Conservation (phyloP, 2,329 filamentous ascomycete species). For the Colletotrichum sojae region DNA sequence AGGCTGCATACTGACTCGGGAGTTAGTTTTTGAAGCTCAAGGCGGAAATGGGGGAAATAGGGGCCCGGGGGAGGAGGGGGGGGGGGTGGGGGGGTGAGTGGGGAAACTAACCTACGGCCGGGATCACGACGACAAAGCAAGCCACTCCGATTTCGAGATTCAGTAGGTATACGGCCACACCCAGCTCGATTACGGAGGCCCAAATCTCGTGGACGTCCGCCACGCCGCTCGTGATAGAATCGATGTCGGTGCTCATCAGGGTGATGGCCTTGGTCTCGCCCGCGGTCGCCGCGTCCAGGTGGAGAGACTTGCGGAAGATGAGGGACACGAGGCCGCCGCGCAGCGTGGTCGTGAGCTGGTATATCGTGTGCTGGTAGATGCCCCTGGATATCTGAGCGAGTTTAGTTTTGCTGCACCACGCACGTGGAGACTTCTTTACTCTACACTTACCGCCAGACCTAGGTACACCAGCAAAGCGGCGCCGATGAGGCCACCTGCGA, state of each 20-base stretch:
- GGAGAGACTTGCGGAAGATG: conserved; percentile 43
- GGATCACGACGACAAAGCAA: conserved; percentile 54
- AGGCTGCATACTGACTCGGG: conserved; percentile 9
- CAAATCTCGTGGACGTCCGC: conserved; percentile 42
- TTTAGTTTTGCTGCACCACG: neutral
- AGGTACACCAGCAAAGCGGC: conserved; percentile 43
- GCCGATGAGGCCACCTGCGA: conserved; percentile 29
- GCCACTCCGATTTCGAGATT: conserved; percentile 42
- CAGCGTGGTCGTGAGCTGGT: conserved; percentile 43
- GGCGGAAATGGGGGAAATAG: too few species aligned
- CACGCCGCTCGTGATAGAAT: conserved; percentile 38
- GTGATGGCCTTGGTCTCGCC: conserved; percentile 39
- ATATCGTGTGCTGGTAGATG: conserved; percentile 40
- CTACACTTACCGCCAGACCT: conserved; percentile 37
- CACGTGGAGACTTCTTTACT: neutral
- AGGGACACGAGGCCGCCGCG: conserved; percentile 42
- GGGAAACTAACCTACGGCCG: conserved; percentile 49
- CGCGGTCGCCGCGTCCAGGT: conserved; percentile 28
- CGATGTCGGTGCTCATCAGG: conserved; percentile 41
- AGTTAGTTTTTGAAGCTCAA: neutral
- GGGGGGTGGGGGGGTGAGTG: too few species aligned
- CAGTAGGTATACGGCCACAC: conserved; percentile 40
- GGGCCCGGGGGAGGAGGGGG: too few species aligned
- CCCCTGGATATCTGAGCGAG: conserved; percentile 24
- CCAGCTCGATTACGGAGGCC: conserved; percentile 42